These are phyloP conservation scores for Neoboletus subvelutipes DNA, from an alignment of 768 basidiomycete genomes.

Conservation along the genomic window DNA sequence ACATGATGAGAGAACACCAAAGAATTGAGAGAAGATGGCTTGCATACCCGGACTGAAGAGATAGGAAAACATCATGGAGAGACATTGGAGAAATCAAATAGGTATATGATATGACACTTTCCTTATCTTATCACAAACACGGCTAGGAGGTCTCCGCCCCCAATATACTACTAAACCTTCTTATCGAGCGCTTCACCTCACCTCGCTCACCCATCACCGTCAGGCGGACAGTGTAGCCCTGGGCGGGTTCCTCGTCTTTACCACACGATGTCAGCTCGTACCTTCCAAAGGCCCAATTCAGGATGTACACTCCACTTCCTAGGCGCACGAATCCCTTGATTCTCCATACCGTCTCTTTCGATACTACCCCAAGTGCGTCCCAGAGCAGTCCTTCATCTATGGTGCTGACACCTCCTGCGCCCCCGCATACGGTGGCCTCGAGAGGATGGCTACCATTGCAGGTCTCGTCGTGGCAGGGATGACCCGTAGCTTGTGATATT, in stretches of 20 bases:
- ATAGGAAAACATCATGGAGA: constrained; percentile 33
- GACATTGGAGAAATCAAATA: constrained; percentile 12
- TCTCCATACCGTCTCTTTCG: constrained; percentile 73
- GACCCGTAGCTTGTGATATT: constrained; percentile 14
- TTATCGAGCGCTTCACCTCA: constrained; percentile 62
- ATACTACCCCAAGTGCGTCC: constrained; percentile 48
- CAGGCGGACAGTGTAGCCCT: constrained; percentile 48
- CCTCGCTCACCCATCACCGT: constrained; percentile 94
- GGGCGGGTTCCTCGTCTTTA: constrained; percentile 17
- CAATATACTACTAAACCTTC: constrained; percentile 50
- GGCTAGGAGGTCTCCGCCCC: constrained; percentile 35
- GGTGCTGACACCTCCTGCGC: constrained; percentile 18
- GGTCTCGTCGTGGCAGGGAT: constrained; percentile 16
- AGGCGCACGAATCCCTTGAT: constrained; percentile 85
- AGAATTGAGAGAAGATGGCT: too few species aligned
- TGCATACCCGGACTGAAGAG: constrained; percentile 30
- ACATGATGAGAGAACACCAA: not conserved
- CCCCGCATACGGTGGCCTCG: not conserved
- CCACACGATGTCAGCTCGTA: constrained; percentile 58
- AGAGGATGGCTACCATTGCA: constrained; percentile 3
- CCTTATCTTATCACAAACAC: constrained; percentile 15
- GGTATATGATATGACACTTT: constrained; percentile 8
- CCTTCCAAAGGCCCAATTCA: constrained; percentile 96
- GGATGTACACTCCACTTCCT: constrained; percentile 44
- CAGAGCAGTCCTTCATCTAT: constrained; percentile 42